These are phyloP conservation scores for Mycena vitilis DNA, from an alignment of 768 basidiomycete genomes.

Conservation along the genomic window DNA sequence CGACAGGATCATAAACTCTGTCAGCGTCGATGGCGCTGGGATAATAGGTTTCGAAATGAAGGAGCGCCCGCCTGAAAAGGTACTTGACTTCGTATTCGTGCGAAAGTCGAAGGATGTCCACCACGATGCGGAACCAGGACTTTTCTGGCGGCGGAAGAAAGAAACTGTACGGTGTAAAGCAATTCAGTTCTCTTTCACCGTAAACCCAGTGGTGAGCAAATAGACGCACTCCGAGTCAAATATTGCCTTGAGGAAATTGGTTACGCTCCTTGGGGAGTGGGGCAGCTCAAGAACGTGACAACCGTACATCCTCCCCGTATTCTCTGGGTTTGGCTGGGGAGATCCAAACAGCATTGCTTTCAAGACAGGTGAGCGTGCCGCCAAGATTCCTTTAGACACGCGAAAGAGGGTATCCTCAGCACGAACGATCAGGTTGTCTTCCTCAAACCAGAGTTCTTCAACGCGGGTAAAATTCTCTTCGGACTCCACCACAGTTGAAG, in stretches of 20 bases:
- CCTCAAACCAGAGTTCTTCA: not conserved
- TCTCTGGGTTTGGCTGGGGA: not conserved
- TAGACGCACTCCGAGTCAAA: constrained; percentile 17
- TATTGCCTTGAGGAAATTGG: constrained; percentile 7
- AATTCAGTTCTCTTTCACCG: not conserved
- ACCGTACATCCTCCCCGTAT: not conserved
- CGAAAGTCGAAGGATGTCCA: constrained; percentile 5
- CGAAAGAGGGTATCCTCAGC: not conserved
- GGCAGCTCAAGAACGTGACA: constrained; percentile 1
- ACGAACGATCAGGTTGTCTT: not conserved
- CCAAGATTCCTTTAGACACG: constrained; percentile 12
- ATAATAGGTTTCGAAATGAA: constrained; percentile 4
- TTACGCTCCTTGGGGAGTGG: not conserved
- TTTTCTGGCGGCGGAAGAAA: constrained; percentile 8
- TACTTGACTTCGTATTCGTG: constrained; percentile 9
- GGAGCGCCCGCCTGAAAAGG: constrained; percentile 11
- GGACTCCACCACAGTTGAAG: no score
- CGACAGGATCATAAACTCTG: not conserved
- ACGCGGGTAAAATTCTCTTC: no score
- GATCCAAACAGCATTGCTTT: not conserved
- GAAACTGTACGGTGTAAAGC: not conserved
- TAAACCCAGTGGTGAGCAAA: not conserved
- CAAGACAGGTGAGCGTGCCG: constrained; percentile 6
- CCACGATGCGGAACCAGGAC: not conserved
- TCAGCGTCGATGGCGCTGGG: not conserved